Evolutionary conservation across 1,284 basidiomycete species (phyloP), one percentile per base, ranked within the genome.

Genomic region (Coniophora puteana): DNA sequence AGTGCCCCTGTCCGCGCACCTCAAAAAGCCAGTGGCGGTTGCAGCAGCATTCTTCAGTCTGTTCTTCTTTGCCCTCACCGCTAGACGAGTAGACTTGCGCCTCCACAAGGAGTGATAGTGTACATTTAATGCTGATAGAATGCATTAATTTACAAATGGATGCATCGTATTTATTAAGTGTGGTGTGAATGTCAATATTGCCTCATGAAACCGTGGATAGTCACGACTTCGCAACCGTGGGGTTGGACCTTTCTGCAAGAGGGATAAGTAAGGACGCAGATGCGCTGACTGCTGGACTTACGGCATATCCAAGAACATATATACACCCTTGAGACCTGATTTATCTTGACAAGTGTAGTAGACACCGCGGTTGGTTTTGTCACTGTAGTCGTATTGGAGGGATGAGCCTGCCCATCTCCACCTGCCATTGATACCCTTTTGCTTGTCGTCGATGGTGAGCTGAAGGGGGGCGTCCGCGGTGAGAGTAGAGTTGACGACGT

Each of bases 1-100:
- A 50, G 84, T 93, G 32, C 78, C 89, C 5, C 58, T 83, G 43
- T 69, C 73, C 22, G 84, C 88, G 17, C 83, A 90, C 58, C 62
- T 95, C 42, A 85, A 83, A 62, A 97, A 97, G 65, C 89, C 90
- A 1, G 42, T 90, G 23, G 78, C 80, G 7, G 85, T 91, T 26
- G 78, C 83, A 17, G 71, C 69, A 25, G 84, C 79, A 7, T 78
- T 87, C 59, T 64, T 87, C 41, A 68, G 69, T 36, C 47, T 89
- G 30, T 90, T 90, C 59, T 58, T 68, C 20, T 61, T 89, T 45
- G 77, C 74, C 5, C 62, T 84, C 44, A 65, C 74, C 34, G 73
- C 71, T 48, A 72, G 80, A 54, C 76, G 88, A 40, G 70, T 89
- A 31, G 77, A 89, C 57, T 63, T 81, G 43, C 74, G 77, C 40